Base-by-base conservation (phyloP, 768 basidiomycete species). In the Coprinopsis sp. region DNA sequence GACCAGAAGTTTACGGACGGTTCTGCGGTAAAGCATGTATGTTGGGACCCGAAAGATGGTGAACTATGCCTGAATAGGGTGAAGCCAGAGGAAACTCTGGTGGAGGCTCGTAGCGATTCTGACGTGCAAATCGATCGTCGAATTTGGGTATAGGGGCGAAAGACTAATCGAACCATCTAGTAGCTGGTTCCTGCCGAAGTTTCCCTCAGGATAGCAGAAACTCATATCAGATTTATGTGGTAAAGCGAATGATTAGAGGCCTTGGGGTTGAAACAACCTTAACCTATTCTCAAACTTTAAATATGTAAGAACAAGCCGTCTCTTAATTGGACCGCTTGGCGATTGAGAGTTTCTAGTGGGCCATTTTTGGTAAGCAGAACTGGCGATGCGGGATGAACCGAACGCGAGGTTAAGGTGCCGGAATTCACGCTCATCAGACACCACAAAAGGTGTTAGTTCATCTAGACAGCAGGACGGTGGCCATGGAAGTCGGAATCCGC, bases 1-100 rank as follows among this genome's bases (percentile, higher is more conserved):
- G n/a, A n/a, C n/a, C n/a, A n/a, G n/a, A n/a, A n/a, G n/a, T n/a
- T n/a, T n/a, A n/a, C n/a, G n/a, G n/a, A n/a, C n/a, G n/a, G n/a
- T n/a, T n/a, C n/a, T n/a, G n/a, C n/a, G n/a, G n/a, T n/a, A n/a
- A n/a, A n/a, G n/a, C n/a, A n/a, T n/a, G n/a, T n/a, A n/a, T n/a
- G n/a, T n/a, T n/a, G n/a, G n/a, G n/a, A n/a, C n/a, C n/a, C n/a
- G n/a, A n/a, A n/a, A n/a, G n/a, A n/a, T n/a, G n/a, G n/a, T n/a
- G n/a, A n/a, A n/a, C n/a, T n/a, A n/a, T n/a, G n/a, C n/a, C n/a
- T n/a, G n/a, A n/a, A n/a, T n/a, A 86, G 82, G 83, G 83, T 76
- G 81, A 86, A 87, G 86, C 84, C 86, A 88, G 85, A 84, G 87
- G 84, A 88, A 88, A 89, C 87, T 85, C 85, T 87, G 86, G 84